These are phyloP conservation scores for Trichosporon coremiiforme DNA, from an alignment of 1,284 basidiomycete species.

Conservation along the genomic window DNA sequence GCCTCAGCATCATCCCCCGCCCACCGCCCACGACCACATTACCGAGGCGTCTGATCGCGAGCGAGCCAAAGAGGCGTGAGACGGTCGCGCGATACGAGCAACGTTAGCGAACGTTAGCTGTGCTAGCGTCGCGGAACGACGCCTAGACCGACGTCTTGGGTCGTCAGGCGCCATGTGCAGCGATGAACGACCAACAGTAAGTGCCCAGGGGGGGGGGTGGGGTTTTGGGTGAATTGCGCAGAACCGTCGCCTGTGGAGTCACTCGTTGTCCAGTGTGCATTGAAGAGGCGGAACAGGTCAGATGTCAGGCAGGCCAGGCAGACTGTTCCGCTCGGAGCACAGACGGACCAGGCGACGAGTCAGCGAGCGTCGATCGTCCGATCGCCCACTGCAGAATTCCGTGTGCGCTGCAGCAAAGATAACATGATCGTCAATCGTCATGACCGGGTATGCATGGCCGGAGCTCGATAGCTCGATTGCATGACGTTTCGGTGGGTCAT, in stretches of 20 bases:
- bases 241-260: not conserved
- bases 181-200: not conserved
- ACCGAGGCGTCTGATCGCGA: not conserved
- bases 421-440: too few relatives aligned
- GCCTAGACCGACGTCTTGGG: not conserved
- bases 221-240: not conserved
- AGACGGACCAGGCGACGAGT: not conserved
- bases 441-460: not conserved
- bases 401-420: not conserved
- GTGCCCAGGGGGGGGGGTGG: not conserved
- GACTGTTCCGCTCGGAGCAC: not conserved
- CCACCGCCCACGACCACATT: not conserved
- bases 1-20: not conserved
- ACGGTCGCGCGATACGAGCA: not conserved
- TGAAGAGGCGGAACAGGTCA: too few relatives aligned
- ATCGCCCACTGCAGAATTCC: not conserved
- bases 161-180: too few relatives aligned
- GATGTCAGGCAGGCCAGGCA: slow-evolving; percentile 7
- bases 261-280: not conserved
- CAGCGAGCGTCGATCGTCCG: not conserved
- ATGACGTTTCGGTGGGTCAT: too few relatives aligned
- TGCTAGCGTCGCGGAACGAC: too few relatives aligned
- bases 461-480: not conserved
- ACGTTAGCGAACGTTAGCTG: too few relatives aligned
- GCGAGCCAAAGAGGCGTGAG: not conserved